A percentile compares a stretch with the other conserved stretches of the same genome.
Conservation (phyloP, 1,284 basidiomycete species). For the Boletus holoroseus region DNA sequence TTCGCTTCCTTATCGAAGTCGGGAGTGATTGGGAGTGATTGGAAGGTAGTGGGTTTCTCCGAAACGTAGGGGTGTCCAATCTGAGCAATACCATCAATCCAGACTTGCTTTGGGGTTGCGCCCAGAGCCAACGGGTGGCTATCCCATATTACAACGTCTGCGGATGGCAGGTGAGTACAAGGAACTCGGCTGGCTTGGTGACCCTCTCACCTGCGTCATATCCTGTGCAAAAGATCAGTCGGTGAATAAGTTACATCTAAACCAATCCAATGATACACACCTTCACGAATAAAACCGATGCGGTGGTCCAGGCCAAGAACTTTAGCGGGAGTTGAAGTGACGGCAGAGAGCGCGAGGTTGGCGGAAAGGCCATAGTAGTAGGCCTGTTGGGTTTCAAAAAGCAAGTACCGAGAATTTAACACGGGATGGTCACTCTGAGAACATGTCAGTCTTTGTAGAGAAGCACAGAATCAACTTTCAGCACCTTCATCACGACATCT, state of each 20-base stretch:
- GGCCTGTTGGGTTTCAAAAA: constrained; percentile 85
- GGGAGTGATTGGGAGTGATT: constrained; percentile 50
- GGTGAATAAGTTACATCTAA: constrained; percentile 20
- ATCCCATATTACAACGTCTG: constrained; percentile 65
- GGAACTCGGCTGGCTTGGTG: not conserved
- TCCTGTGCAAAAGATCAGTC: constrained; percentile 30
- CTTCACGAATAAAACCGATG: constrained; percentile 67
- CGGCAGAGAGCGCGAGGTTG: constrained; percentile 61
- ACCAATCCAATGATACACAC: constrained; percentile 29
- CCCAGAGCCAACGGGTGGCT: constrained; percentile 74
- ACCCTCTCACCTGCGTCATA: constrained; percentile 42
- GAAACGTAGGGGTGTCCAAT: constrained; percentile 41
- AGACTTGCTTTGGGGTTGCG: constrained; percentile 67
- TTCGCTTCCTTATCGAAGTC: constrained; percentile 53
- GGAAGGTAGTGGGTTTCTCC: constrained; percentile 45
- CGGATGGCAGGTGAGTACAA: not conserved
- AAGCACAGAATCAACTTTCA: not conserved
- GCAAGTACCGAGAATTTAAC: constrained; percentile 71
- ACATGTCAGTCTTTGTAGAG: constrained; percentile 1
- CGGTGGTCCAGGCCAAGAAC: constrained; percentile 78
- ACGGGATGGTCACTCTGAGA: constrained; percentile 67
- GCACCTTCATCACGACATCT: constrained; percentile 73
- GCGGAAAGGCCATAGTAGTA: constrained; percentile 67
- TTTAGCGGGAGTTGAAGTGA: constrained; percentile 75
- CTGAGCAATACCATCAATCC: constrained; percentile 66